phyloP scores from a whole-genome alignment of 352 stramenopile species.

The Elongisporangium prolatum region DNA sequence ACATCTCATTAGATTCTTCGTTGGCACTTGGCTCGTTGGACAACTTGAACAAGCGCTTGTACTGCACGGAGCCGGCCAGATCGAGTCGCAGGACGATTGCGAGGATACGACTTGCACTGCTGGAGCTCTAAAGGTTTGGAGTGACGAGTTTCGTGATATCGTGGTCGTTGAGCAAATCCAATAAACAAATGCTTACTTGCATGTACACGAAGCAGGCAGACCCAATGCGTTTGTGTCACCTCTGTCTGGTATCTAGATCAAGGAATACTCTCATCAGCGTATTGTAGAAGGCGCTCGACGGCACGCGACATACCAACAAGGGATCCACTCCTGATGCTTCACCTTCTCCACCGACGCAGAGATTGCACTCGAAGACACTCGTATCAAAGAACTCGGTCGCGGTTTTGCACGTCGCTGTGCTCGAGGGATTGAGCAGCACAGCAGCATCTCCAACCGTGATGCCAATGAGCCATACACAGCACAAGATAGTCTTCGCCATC shows the following conservation, averaged over 20 bases:
- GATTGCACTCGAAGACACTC: conserved; percentile 45
- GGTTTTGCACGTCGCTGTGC: conserved; percentile 17
- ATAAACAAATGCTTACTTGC: conserved; percentile 34
- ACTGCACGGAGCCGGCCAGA: conserved; percentile 63
- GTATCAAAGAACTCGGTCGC: conserved; percentile 54
- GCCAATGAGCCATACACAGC: not conserved
- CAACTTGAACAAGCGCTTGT: conserved; percentile 36
- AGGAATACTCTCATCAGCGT: not conserved
- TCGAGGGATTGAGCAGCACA: conserved; percentile 1
- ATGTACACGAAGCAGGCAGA: conserved; percentile 33
- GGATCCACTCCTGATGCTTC: conserved; percentile 21
- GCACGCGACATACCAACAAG: conserved; percentile 23
- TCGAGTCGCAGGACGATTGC: conserved; percentile 38
- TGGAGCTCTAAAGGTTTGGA: conserved; percentile 6
- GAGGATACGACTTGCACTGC: conserved; percentile 19
- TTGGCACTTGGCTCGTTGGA: conserved; percentile 27
- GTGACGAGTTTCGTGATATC: not conserved
- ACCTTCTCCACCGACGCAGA: conserved; percentile 33
- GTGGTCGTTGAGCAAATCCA: too few relatives aligned
- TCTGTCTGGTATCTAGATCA: conserved; percentile 26
- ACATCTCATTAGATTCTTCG: conserved; percentile 35
- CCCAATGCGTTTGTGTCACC: conserved; percentile 14
- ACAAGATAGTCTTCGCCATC: not conserved
- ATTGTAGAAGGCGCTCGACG: not conserved
- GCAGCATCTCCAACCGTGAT: not conserved